Evolutionary conservation across 768 basidiomycete species (phyloP), one percentile per base, ranked within the genome.

Genomic region (Mycena alexandri): DNA sequence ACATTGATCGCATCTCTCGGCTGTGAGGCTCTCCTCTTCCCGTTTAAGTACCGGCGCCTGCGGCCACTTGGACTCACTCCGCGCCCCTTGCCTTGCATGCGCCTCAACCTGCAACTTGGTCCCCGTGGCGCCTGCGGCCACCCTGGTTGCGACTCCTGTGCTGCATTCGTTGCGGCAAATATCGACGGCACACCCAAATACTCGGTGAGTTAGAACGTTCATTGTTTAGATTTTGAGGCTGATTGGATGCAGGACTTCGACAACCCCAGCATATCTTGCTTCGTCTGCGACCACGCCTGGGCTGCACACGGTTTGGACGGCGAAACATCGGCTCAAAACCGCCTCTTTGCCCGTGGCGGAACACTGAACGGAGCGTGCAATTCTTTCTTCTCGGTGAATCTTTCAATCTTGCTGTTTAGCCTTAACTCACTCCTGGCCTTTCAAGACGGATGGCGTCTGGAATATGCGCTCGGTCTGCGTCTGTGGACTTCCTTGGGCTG

Each of bases 231-330:
- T 2, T 14, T n/a, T 11, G 10, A 38, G 38, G 11, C 38, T 38
- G 38, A 38, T 24, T 34, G 25, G 12, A 13, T 33, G 17, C 42
- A 60, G 58, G 33, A 48, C 33, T 60, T 60, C 17, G 46, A 48
- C 11, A 50, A 13, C 14, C 24, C 29, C 10, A 13, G 48, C 12
- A n/a, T 43, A 8, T 5, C 21, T 22, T 60, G 58, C 58, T 60
- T 29, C 29, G 29, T 48, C 25, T 60, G 58, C 21, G 21, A 36
- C 22, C 58, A 60, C 36, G 14, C 58, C 12, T 60, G 47, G 46
- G 21, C 34, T 5, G 29, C 46, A 9, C 58, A 60, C 38, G 17
- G n/a, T 13, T 25, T 7, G 6, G 42, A 14, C 16, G 12, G 8
- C n/a, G 57, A 46, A 19, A 47, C 33, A 14, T 11, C 33, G 19